Base-by-base conservation (phyloP, 202 grass and related monocot genomes). In the Zoysia matrella region DNA sequence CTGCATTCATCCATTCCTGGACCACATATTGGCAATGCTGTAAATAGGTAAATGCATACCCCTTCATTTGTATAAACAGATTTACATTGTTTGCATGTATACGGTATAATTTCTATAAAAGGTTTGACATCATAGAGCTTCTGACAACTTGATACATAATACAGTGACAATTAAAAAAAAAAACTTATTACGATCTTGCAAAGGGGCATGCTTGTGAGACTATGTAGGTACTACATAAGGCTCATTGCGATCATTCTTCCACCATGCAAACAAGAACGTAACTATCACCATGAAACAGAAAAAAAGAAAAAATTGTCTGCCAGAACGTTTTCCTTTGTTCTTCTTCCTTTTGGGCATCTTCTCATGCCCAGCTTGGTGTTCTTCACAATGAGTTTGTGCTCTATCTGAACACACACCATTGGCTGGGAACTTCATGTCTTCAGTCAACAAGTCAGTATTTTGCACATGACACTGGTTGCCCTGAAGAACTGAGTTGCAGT, bases 141-240 rank as follows among this genome's bases (percentile, higher is more conserved):
- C n/a, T 7, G 9, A 63, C 64, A 76, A n/a, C 73, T 62, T 39
- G 36, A 72, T 53, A 44, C 71, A 76, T 47, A 70, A 69, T 60
- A 55, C 22, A 79, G 52, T 42, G 51, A 13, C 67, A 69, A 51
- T 0, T 2, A 16, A 18, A 44, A 40, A 0, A 53, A 53, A 5
- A 18, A 44, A 50, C 69, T 78, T 65, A 58, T 65, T 78, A 54
- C 48, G 14, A 15, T 42, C 49, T 16, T 30, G 48, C 73, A 45
- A 58, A 22, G 3, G 6, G n/a, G 1, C 30, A 39, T 22, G 22
- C 22, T 22, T 22, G 22, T 22, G 51, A 60, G 40, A 18, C 14
- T 86, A 95, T 8, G 90, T 95, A 50, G 90, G 90, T 11, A 92
- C 88, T 14, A 84, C 76, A 69, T 82, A 74, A 15, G 66, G 55